Base-by-base conservation (phyloP, 2,329 filamentous ascomycete genomes). In the Pseudopyricularia javanii region DNA sequence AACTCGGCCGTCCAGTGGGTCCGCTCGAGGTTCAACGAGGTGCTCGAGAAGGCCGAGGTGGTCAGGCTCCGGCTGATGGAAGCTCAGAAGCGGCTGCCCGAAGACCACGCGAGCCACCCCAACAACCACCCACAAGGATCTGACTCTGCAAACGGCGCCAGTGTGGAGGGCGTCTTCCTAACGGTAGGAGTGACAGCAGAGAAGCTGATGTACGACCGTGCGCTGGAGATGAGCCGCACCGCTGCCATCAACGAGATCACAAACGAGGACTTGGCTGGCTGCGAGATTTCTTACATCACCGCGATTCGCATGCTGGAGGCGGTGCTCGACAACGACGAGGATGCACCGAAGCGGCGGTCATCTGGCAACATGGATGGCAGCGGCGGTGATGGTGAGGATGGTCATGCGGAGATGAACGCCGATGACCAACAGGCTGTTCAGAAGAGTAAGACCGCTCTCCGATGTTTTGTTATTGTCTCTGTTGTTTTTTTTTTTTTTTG, bases 1-100 rank as follows among this genome's bases (percentile, higher is more conserved):
- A 96, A 95, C 63, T 86, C 85, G 40, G 89, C 94, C 8, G 93
- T 98, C 0, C 91, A 96, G 66, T 98, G 91, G 93, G 85, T 95
- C 53, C 87, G 93, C 33, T 80, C 78, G 59, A 87, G 91, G 5
- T 98, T 98, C 75, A 98, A 98, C 64, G 93, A 97, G 65, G 93
- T 95, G 37, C 73, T 97, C 56, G 91, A 96, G 69, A 98, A 98
- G 71, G 91, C 91, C 1, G 91, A 97, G 63, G 79, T 96, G 58
- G 90, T 95, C n/a, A 86, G 89, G 48, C 74, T 91, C 48, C 94
- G 91, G 65, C 76, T 98, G 49, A 75, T 89, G 47, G 88, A 95
- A 56, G 89, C 87, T 4, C 93, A 98, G 66, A 85, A 83, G 64
- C 80, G 83, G 60, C 74, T 98, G 4, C 91, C 93, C 0, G 74